Evolutionary conservation across 148 eudicot genomes (phyloP).

Genomic region (Silene uniflora): DNA sequence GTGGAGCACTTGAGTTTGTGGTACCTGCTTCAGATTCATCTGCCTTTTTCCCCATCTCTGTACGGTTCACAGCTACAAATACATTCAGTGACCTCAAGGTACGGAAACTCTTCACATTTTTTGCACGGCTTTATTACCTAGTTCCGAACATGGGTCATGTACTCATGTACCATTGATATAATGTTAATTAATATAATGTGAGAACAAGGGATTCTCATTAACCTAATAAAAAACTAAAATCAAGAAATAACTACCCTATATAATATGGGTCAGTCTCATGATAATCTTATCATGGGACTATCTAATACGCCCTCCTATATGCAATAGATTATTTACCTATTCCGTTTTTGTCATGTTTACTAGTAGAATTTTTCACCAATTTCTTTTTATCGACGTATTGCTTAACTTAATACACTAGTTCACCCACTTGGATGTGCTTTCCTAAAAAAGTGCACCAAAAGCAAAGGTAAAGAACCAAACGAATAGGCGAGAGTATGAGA

Average conservation of each 20-base stretch:
- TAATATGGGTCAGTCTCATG: no score
- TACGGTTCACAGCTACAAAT: constrained; percentile 69
- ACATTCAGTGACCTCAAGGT: constrained; percentile 94
- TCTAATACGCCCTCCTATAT: no score
- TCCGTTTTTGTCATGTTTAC: no score
- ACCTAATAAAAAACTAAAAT: not conserved
- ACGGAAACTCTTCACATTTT: not conserved
- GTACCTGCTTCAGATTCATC: constrained; percentile 90
- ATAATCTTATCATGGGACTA: no score
- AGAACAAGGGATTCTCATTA: not conserved
- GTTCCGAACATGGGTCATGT: not conserved
- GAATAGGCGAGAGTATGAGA: not conserved
- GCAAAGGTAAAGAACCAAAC: no score
- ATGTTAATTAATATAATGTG: not conserved
- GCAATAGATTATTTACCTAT: no score
- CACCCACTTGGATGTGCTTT: no score
- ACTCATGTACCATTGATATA: not conserved
- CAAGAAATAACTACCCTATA: not conserved
- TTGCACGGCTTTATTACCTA: not conserved
- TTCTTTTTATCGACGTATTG: no score
- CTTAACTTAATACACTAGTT: no score
- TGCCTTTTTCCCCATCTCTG: constrained; percentile 84
- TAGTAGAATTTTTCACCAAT: no score
- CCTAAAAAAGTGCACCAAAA: no score
- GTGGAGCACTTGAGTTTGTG: constrained; percentile 92